Conservation (phyloP, 257 asterid genomes). For the Cynanchum wilfordii region DNA sequence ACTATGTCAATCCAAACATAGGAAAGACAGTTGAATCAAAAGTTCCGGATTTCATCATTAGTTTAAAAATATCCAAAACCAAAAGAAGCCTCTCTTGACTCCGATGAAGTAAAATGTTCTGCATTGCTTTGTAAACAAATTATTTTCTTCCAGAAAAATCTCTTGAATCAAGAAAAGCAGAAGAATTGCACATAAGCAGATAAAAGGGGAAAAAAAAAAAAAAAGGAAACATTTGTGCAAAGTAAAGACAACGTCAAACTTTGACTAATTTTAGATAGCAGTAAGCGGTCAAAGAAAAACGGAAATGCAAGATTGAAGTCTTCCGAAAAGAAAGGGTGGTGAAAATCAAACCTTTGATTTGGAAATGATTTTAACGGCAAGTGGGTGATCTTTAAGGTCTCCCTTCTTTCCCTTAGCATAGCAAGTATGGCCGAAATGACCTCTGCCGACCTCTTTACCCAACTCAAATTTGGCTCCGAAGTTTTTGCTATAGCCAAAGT, state of each 20-base stretch:
- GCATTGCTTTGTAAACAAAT: neutral
- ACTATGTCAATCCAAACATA: neutral
- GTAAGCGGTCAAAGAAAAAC: neutral
- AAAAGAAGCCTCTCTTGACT: neutral
- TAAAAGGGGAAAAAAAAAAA: too few relatives aligned
- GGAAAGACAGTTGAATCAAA: neutral
- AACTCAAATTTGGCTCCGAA: conserved; percentile 88
- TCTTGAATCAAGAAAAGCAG: neutral
- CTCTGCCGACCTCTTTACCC: conserved; percentile 93
- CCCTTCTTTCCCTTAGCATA: conserved; percentile 70
- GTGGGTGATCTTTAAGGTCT: conserved; percentile 71
- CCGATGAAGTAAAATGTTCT: neutral
- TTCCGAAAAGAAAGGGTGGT: conserved; percentile 5
- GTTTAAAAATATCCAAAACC: neutral
- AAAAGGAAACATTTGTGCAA: neutral
- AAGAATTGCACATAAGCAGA: neutral
- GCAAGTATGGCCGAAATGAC: conserved; percentile 98
- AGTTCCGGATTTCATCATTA: neutral
- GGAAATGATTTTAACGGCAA: conserved; percentile 91
- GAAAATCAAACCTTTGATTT: conserved; percentile 62
- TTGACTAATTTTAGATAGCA: neutral
- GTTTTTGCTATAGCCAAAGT: conserved; percentile 74
- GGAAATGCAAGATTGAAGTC: neutral
- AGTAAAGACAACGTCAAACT: neutral
- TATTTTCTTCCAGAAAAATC: neutral